phyloP scores from a whole-genome alignment of 805 yeast species.

The Yamadazyma tumulicola region DNA sequence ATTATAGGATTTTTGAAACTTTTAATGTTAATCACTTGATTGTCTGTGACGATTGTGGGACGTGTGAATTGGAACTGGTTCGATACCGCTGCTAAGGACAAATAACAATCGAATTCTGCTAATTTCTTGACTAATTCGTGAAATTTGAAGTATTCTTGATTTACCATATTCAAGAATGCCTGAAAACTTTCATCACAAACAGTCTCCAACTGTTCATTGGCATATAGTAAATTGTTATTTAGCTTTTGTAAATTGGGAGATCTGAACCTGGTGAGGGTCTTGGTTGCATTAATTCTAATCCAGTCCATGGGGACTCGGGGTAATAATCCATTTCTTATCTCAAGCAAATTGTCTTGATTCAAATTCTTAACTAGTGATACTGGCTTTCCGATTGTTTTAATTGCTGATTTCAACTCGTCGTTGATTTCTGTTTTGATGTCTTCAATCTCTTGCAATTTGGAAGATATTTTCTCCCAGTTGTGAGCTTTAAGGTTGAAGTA shows the following conservation, averaged over 20 bases:
- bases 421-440: constrained; percentile 46
- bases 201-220: constrained; percentile 49
- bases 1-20: constrained; percentile 68
- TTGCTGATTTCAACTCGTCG: constrained; percentile 48
- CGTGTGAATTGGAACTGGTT: constrained; percentile 29
- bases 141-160: constrained; percentile 30
- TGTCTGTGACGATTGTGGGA: constrained; percentile 47
- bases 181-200: constrained; percentile 48
- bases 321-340: constrained; percentile 59
- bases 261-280: constrained; percentile 66
- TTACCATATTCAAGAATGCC: constrained; percentile 34
- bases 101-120: constrained; percentile 60
- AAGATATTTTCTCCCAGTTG: constrained; percentile 38
- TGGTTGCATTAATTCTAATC: constrained; percentile 71
- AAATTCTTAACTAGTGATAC: constrained; percentile 50
- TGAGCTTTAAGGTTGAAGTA: constrained; percentile 38
- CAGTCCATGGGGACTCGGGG: constrained; percentile 67
- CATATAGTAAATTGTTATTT: constrained; percentile 54
- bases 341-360: constrained; percentile 72
- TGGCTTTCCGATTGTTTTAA: constrained; percentile 51
- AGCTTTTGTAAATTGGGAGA: constrained; percentile 55
- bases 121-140: constrained; percentile 43
- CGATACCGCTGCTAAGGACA: constrained; percentile 49
- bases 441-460: constrained; percentile 36
- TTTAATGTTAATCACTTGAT: constrained; percentile 42